A percentile compares a stretch with the other conserved stretches of the same genome.
phyloP scores from a whole-genome alignment of 2,329 filamentous ascomycete species.

The Fusarium ramigenum region DNA sequence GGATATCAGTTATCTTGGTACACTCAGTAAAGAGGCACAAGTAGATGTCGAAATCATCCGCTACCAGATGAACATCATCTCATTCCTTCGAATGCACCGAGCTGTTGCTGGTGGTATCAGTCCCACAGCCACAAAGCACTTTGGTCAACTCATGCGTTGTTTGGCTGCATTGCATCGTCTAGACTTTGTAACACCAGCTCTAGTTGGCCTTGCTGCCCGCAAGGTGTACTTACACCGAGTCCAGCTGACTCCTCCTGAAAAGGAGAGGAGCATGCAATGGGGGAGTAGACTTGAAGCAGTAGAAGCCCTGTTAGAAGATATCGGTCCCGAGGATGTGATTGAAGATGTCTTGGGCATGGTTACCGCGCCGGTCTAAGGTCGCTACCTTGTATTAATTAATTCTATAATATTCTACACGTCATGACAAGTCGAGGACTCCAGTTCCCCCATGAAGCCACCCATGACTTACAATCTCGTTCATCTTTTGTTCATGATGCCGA shows the following conservation, averaged over 20 bases:
- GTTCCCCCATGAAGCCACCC: constrained; percentile 29
- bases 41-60: constrained; percentile 80
- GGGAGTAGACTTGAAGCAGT: constrained; percentile 82
- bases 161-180: constrained; percentile 85
- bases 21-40: constrained; percentile 65
- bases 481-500: constrained; percentile 30
- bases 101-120: constrained; percentile 83
- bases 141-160: constrained; percentile 73
- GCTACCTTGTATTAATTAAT: constrained; percentile 40
- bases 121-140: constrained; percentile 80
- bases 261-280: constrained; percentile 92
- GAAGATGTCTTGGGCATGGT: constrained; percentile 70
- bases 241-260: constrained; percentile 70
- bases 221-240: constrained; percentile 93
- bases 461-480: constrained; percentile 26
- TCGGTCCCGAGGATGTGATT: constrained; percentile 70
- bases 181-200: constrained; percentile 82
- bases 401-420: constrained; percentile 43
- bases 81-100: constrained; percentile 88
- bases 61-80: constrained; percentile 87
- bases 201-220: constrained; percentile 81
- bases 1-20: constrained; percentile 68
- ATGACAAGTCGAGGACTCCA: constrained; percentile 34
- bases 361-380: constrained; percentile 56
- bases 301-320: constrained; percentile 68